These are phyloP conservation scores for Auricularia cornea DNA, from an alignment of 768 basidiomycete species.

Conservation along the genomic window DNA sequence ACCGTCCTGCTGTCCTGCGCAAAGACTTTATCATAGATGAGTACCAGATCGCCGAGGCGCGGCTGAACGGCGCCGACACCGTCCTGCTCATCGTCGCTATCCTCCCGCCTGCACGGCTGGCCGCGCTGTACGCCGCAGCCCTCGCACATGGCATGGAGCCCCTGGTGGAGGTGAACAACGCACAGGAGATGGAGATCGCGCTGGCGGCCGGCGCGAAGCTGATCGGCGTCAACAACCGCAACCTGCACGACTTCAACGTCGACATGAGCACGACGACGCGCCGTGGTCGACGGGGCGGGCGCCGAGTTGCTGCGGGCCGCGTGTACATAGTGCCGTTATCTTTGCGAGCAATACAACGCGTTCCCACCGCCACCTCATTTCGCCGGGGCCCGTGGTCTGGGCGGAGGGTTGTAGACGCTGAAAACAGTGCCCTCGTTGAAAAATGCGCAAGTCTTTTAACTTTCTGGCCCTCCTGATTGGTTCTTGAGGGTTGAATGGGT, in stretches of 20 bases:
- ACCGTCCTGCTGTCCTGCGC: constrained; percentile 90
- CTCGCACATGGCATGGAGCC: constrained; percentile 91
- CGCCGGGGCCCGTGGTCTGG: too few species aligned
- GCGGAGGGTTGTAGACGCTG: too few species aligned
- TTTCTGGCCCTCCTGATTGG: too few species aligned
- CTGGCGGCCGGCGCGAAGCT: constrained; percentile 81
- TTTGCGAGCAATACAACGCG: too few species aligned
- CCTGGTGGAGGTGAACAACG: constrained; percentile 95
- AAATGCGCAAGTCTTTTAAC: too few species aligned
- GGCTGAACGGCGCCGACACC: constrained; percentile 93
- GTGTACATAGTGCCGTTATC: too few species aligned
- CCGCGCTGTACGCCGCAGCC: constrained; percentile 62
- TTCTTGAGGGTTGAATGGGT: too few species aligned
- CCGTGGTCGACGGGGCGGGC: too few species aligned
- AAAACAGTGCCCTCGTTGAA: too few species aligned
- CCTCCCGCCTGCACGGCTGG: constrained; percentile 63
- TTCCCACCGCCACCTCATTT: too few species aligned
- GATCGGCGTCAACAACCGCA: constrained; percentile 97
- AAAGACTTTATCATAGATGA: constrained; percentile 96
- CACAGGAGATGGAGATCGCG: constrained; percentile 80
- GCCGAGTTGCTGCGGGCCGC: too few species aligned
- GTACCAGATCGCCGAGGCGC: constrained; percentile 91
- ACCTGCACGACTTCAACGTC: constrained; percentile 92
- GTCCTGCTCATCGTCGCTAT: constrained; percentile 96
- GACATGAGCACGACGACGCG: constrained; percentile 93